Evolutionary conservation across 352 stramenopile species (phyloP).

Genomic region (Peronospora farinosa): DNA sequence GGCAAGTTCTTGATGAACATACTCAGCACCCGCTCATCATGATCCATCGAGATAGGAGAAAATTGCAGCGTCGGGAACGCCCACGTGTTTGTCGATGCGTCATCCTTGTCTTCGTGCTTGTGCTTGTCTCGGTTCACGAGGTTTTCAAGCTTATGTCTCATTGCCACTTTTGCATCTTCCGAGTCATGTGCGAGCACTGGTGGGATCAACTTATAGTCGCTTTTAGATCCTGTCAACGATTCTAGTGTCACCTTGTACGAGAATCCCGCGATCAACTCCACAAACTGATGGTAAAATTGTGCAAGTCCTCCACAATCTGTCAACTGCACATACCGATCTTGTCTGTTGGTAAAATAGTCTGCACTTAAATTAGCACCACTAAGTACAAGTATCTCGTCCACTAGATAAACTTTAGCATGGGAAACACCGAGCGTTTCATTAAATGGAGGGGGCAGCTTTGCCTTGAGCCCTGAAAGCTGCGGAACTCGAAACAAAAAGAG

Average conservation of each 20-base stretch:
- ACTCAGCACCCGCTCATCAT: conserved; percentile 51
- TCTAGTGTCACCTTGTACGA: conserved; percentile 40
- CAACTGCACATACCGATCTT: conserved; percentile 77
- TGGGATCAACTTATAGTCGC: conserved; percentile 24
- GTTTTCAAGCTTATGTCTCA: conserved; percentile 41
- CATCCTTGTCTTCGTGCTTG: conserved; percentile 2
- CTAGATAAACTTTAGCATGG: conserved; percentile 81
- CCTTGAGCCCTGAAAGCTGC: conserved; percentile 54
- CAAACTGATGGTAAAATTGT: conserved; percentile 70
- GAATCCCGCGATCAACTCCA: conserved; percentile 38
- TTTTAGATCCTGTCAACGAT: conserved; percentile 4
- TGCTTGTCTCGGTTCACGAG: conserved; percentile 33
- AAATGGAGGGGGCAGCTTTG: conserved; percentile 59
- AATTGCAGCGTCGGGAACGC: conserved; percentile 76
- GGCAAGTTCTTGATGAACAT: conserved; percentile 44
- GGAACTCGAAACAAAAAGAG: conserved; percentile 69
- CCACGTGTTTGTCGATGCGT: conserved; percentile 43
- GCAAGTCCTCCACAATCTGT: conserved; percentile 40
- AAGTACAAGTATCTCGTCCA: conserved; percentile 74
- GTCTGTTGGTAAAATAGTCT: conserved; percentile 81
- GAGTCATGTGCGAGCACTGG: conserved; percentile 30
- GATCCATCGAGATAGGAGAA: conserved; percentile 45
- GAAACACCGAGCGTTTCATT: conserved; percentile 81
- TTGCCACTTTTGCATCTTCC: conserved; percentile 29
- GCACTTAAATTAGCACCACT: conserved; percentile 77